Conservation (phyloP, 2,329 filamentous ascomycete species). For the Penicillium sp. region DNA sequence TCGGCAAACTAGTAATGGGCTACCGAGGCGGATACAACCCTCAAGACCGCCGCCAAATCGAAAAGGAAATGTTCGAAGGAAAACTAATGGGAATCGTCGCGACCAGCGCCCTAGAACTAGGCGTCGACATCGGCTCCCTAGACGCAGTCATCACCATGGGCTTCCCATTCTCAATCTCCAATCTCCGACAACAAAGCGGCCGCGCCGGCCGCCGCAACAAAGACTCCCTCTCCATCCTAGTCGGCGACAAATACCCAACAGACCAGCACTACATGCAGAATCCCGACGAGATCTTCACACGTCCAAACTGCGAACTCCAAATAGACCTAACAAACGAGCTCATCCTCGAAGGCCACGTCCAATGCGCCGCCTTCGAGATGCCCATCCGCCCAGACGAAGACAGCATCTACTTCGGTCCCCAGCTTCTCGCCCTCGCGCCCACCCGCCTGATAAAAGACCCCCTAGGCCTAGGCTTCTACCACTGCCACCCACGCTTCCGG, state of each 20-base stretch:
- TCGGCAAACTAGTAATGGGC: slow-evolving; percentile 79
- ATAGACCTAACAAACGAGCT: slow-evolving; percentile 91
- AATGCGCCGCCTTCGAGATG: slow-evolving; percentile 94
- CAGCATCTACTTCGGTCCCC: slow-evolving; percentile 70
- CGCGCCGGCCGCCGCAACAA: slow-evolving; percentile 88
- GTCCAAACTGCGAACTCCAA: slow-evolving; percentile 82
- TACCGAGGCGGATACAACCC: slow-evolving; percentile 94
- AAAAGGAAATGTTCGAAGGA: slow-evolving; percentile 95
- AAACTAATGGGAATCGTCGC: slow-evolving; percentile 90
- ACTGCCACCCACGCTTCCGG: slow-evolving; percentile 83
- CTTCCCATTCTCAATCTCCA: slow-evolving; percentile 93
- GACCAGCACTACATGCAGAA: slow-evolving; percentile 98
- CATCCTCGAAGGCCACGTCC: slow-evolving; percentile 86
- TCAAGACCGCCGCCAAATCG: slow-evolving; percentile 81
- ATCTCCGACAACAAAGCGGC: slow-evolving; percentile 89
- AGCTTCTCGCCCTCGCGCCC: slow-evolving; percentile 65
- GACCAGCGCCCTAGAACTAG: slow-evolving; percentile 86
- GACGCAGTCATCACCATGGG: slow-evolving; percentile 93
- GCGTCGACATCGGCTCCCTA: slow-evolving; percentile 89
- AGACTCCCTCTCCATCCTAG: slow-evolving; percentile 83
- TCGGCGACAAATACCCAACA: slow-evolving; percentile 83
- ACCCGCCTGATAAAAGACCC: slow-evolving; percentile 71
- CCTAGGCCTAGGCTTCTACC: slow-evolving; percentile 76
- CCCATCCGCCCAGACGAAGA: slow-evolving; percentile 79
- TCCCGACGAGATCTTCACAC: slow-evolving; percentile 84